These are phyloP conservation scores for Shiraia sp. DNA, from an alignment of 2,329 filamentous ascomycete genomes.

Conservation along the genomic window DNA sequence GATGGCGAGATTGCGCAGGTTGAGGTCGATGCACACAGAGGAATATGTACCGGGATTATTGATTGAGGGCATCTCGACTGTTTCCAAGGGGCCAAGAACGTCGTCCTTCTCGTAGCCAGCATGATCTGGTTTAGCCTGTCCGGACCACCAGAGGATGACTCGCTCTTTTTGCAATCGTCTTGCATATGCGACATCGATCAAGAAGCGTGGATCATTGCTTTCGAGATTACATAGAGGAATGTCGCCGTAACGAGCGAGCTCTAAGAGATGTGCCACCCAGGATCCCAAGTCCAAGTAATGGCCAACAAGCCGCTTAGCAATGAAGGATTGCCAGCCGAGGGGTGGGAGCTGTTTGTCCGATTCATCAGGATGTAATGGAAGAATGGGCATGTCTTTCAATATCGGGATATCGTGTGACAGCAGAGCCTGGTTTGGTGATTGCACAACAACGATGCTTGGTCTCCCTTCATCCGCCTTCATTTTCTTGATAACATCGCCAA, in stretches of 20 bases:
- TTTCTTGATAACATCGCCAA: constrained; percentile 87
- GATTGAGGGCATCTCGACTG: constrained; percentile 86
- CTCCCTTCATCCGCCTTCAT: constrained; percentile 81
- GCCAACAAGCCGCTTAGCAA: constrained; percentile 81
- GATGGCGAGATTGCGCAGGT: constrained; percentile 91
- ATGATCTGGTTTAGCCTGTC: constrained; percentile 84
- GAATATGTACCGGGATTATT: constrained; percentile 94
- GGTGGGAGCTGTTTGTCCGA: constrained; percentile 87
- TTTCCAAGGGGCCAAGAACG: constrained; percentile 78
- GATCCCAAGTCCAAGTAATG: constrained; percentile 92
- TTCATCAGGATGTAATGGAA: constrained; percentile 79
- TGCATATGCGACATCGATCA: constrained; percentile 96
- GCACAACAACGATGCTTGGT: constrained; percentile 83
- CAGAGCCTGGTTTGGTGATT: constrained; percentile 81
- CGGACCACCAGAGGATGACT: constrained; percentile 97
- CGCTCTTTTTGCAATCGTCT: constrained; percentile 86
- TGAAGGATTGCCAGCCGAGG: constrained; percentile 89
- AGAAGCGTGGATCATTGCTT: constrained; percentile 86
- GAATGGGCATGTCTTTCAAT: constrained; percentile 79
- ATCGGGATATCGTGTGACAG: constrained; percentile 84
- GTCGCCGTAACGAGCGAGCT: constrained; percentile 88
- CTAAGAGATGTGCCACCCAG: constrained; percentile 87
- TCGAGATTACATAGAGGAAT: constrained; percentile 95
- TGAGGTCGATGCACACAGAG: constrained; percentile 93
- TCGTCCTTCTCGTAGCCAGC: constrained; percentile 95